phyloP scores from a whole-genome alignment of 148 eudicot genomes.

The Persicaria maculosa region DNA sequence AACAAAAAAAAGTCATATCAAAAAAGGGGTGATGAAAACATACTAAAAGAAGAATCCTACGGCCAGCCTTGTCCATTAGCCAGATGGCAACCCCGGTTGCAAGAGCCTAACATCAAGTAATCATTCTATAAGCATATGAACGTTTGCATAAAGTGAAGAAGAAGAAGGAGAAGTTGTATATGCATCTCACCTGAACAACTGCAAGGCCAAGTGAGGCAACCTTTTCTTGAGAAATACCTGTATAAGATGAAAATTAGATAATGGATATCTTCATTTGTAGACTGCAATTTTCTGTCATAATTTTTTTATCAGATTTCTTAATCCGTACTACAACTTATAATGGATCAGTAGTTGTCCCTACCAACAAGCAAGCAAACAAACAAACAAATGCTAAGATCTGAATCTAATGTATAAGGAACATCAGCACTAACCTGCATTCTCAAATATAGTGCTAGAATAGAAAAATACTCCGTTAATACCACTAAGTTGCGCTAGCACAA shows the following conservation, averaged over 20 bases:
- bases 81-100: constrained; percentile 70
- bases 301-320: background rate
- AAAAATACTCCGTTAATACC: constrained; percentile 88
- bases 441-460: constrained; percentile 71
- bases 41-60: constrained; percentile 67
- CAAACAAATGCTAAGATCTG: background rate
- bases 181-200: constrained; percentile 58
- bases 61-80: constrained; percentile 85
- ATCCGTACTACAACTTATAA: background rate
- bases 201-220: constrained; percentile 81
- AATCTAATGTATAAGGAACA: background rate
- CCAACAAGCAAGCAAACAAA: background rate
- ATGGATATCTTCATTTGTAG: background rate
- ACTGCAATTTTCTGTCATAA: background rate
- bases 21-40: constrained; percentile 13
- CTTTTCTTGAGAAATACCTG: constrained; percentile 44
- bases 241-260: background rate
- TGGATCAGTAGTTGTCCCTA: background rate
- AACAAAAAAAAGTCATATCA: background rate
- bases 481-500: constrained; percentile 76
- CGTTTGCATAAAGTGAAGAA: background rate
- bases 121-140: background rate
- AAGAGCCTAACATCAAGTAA: constrained; percentile 42
- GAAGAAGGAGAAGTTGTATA: background rate
- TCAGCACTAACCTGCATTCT: constrained; percentile 57